phyloP scores from a whole-genome alignment of 2,329 filamentous ascomycete genomes.

The Aphanocladium album region DNA sequence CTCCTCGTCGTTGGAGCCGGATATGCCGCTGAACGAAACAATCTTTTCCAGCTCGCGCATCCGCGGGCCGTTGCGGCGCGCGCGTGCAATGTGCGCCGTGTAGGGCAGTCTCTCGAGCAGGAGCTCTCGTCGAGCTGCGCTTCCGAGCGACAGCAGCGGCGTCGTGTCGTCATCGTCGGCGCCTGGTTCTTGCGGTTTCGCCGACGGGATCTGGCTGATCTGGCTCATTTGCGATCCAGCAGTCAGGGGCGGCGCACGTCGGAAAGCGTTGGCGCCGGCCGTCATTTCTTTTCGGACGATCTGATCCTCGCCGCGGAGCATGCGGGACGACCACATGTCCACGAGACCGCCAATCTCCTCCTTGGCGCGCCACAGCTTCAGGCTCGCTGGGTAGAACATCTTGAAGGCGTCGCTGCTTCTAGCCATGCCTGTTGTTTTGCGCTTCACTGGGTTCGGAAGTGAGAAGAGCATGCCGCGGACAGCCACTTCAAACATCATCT shows the following conservation, averaged over 20 bases:
- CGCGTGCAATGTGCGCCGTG: conserved; percentile 60
- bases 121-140: conserved; percentile 65
- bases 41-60: conserved; percentile 62
- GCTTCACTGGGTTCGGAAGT: conserved; percentile 79
- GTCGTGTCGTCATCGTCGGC: conserved; percentile 20
- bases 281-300: conserved; percentile 35
- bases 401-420: conserved; percentile 62
- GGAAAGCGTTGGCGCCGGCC: conserved; percentile 45
- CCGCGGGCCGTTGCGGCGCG: conserved; percentile 33
- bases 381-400: conserved; percentile 86
- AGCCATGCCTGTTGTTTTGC: conserved; percentile 44
- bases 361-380: conserved; percentile 76
- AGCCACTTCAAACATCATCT: conserved; percentile 88
- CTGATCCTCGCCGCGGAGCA: conserved; percentile 50
- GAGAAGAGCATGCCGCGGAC: conserved; percentile 82
- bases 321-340: conserved; percentile 60
- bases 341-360: conserved; percentile 76
- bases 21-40: conserved; percentile 59
- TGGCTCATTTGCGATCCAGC: conserved; percentile 6
- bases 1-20: conserved; percentile 40
- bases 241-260: conserved; percentile 23
- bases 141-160: conserved; percentile 55
- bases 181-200: not conserved
- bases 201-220: not conserved
- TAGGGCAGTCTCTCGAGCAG: conserved; percentile 85